Evolutionary conservation across 2,329 filamentous ascomycete genomes (phyloP).

Genomic region (Neopestalotiopsis sp.): DNA sequence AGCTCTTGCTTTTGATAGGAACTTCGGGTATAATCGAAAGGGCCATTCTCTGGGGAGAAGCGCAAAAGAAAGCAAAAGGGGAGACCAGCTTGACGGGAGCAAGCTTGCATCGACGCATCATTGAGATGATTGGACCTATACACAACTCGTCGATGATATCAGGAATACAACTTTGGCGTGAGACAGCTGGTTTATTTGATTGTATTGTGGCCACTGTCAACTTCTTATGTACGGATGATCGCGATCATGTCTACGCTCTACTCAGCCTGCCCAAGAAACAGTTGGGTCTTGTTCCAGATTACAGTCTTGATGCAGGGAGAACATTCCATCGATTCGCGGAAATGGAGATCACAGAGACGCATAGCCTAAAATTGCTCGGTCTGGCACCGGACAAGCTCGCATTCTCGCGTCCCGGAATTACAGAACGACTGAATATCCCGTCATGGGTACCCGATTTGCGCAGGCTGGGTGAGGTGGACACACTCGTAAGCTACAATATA

Average conservation of each 20-base stretch:
- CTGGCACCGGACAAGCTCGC: neutral
- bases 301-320: neutral
- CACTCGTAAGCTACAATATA: neutral
- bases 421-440: neutral
- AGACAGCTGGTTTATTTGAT: slow-evolving; percentile 5
- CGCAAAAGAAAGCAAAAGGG: neutral
- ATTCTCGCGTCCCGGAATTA: neutral
- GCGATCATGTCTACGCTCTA: slow-evolving; percentile 23
- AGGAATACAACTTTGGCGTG: neutral
- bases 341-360: neutral
- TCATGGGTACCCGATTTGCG: slow-evolving; percentile 8
- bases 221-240: slow-evolving; percentile 14
- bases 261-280: slow-evolving; percentile 12
- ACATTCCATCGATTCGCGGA: neutral
- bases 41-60: neutral
- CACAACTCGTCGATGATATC: neutral
- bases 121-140: neutral
- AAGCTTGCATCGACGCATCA: neutral
- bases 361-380: slow-evolving; percentile 3
- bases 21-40: slow-evolving; percentile 13
- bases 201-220: neutral
- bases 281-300: neutral
- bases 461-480: neutral
- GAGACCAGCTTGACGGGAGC: neutral
- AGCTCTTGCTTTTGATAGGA: neutral